These are phyloP conservation scores for Candida schatavii DNA, from an alignment of 805 yeast genomes.

Conservation along the genomic window DNA sequence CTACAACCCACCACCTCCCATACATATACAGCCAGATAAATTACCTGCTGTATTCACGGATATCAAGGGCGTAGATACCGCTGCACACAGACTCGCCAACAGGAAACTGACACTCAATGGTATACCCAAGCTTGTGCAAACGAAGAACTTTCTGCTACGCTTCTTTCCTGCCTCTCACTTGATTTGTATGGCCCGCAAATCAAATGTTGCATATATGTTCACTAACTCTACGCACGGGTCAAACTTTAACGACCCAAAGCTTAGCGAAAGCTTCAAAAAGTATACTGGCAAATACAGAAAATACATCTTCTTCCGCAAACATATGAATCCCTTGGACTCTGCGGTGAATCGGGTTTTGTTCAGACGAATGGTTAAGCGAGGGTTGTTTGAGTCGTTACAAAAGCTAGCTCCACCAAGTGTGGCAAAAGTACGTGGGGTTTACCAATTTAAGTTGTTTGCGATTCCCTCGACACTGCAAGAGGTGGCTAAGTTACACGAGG, in stretches of 20 bases:
- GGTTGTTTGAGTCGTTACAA: constrained; percentile 14
- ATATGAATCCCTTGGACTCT: constrained; percentile 28
- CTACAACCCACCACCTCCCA: background rate
- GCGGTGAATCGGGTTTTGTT: constrained; percentile 29
- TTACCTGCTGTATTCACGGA: constrained; percentile 31
- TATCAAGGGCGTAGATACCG: constrained; percentile 32
- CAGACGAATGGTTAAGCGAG: constrained; percentile 20
- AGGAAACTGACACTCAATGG: constrained; percentile 8
- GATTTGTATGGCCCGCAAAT: constrained; percentile 29
- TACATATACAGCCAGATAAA: background rate
- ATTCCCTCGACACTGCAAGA: constrained; percentile 22
- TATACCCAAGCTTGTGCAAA: constrained; percentile 16
- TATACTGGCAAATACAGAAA: constrained; percentile 29
- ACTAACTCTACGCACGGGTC: constrained; percentile 23
- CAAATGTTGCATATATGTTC: constrained; percentile 33
- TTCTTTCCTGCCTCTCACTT: constrained; percentile 30
- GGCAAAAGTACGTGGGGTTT: constrained; percentile 23
- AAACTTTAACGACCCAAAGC: constrained; percentile 22
- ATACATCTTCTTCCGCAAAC: constrained; percentile 20
- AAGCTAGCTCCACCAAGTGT: background rate
- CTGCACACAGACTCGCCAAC: constrained; percentile 15
- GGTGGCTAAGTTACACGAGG: constrained; percentile 6
- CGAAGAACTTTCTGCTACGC: constrained; percentile 22
- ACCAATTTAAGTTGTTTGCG: constrained; percentile 14
- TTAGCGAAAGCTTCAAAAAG: constrained; percentile 17